Evolutionary conservation across 2,329 filamentous ascomycete species (phyloP).

Genomic region (Colletotrichum camelliae): DNA sequence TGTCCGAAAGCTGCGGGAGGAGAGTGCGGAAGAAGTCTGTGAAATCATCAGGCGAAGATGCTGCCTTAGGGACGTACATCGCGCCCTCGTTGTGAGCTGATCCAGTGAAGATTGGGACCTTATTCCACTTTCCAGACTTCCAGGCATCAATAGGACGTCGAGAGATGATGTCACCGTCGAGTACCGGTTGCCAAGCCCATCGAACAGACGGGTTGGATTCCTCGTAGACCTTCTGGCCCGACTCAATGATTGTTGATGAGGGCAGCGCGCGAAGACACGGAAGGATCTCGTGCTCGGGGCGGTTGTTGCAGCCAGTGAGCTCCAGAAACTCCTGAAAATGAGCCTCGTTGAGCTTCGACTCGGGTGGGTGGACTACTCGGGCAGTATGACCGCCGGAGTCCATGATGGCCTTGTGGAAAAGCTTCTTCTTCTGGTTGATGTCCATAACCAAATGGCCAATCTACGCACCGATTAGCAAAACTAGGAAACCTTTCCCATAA

Average conservation of each 20-base stretch:
- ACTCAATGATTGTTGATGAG: slow-evolving; percentile 27
- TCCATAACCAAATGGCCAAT: slow-evolving; percentile 38
- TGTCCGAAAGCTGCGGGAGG: slow-evolving; percentile 30
- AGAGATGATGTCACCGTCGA: slow-evolving; percentile 34
- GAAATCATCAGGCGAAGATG: slow-evolving; percentile 25
- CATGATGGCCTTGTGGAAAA: slow-evolving; percentile 37
- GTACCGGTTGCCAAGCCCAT: slow-evolving; percentile 37
- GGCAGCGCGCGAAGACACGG: slow-evolving; percentile 28
- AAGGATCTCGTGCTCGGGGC: slow-evolving; percentile 26
- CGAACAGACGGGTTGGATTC: slow-evolving; percentile 32
- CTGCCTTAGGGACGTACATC: slow-evolving; percentile 28
- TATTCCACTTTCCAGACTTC: slow-evolving; percentile 35
- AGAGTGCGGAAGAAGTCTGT: slow-evolving; percentile 30
- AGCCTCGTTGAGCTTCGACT: slow-evolving; percentile 28
- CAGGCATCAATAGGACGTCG: slow-evolving; percentile 33
- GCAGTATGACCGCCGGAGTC: slow-evolving; percentile 36
- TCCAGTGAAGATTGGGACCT: slow-evolving; percentile 34
- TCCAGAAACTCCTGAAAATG: slow-evolving; percentile 35
- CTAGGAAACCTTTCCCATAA: neutral
- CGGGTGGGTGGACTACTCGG: slow-evolving; percentile 30
- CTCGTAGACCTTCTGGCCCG: slow-evolving; percentile 32
- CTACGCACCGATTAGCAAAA: neutral
- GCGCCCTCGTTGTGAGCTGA: slow-evolving; percentile 35
- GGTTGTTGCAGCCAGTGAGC: slow-evolving; percentile 28
- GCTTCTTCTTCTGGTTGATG: slow-evolving; percentile 32